Evolutionary conservation across 192 early-diverging fungal species (phyloP).

Genomic region (Piromyces sp.): DNA sequence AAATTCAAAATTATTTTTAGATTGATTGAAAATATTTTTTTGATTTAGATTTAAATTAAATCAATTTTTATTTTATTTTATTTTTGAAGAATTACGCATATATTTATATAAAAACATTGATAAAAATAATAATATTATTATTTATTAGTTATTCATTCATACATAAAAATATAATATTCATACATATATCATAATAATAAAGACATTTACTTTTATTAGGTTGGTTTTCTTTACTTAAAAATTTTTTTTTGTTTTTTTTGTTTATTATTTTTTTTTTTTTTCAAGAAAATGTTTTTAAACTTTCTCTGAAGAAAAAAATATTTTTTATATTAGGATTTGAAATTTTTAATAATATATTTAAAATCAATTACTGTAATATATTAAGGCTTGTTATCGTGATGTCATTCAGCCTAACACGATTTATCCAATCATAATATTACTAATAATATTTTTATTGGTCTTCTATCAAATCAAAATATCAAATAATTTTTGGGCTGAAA

Average conservation of each 20-base stretch:
- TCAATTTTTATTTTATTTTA: too few species aligned
- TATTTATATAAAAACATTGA: too few species aligned
- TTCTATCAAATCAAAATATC: not conserved
- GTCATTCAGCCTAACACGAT: not conserved
- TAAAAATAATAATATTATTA: too few species aligned
- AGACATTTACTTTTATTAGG: not conserved
- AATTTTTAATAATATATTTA: not conserved
- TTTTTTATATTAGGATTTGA: not conserved
- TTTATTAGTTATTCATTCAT: too few species aligned
- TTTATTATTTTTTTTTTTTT: not conserved
- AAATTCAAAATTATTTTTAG: too few species aligned
- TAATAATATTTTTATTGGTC: not conserved
- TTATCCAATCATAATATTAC: not conserved
- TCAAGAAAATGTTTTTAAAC: not conserved
- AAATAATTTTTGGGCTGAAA: not conserved
- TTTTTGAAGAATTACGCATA: too few species aligned
- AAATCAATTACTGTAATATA: not conserved
- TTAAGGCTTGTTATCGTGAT: not conserved
- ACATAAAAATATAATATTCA: too few species aligned
- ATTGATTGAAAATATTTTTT: too few species aligned
- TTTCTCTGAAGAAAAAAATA: not conserved
- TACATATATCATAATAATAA: too few species aligned
- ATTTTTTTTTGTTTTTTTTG: not conserved
- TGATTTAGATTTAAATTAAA: too few species aligned
- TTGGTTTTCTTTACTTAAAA: not conserved